Evolutionary conservation across 2,329 filamentous ascomycete species (phyloP).

Genomic region (Sporothrix globosa): DNA sequence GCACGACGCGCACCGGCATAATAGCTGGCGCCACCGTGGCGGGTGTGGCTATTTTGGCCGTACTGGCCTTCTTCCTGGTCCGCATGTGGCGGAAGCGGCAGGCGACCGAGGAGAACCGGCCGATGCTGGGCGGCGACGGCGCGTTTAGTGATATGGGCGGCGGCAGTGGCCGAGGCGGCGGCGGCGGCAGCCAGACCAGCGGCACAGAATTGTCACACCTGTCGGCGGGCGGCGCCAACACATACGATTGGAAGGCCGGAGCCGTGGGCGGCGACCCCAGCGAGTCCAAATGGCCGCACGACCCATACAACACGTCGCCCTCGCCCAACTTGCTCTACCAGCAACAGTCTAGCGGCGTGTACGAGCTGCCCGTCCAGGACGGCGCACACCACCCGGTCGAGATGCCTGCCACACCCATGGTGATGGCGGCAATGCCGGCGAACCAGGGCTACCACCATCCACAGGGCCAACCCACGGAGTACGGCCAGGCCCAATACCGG

Average conservation of each 20-base stretch:
- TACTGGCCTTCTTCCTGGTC: conserved; percentile 36
- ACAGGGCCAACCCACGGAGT: conserved; percentile 1
- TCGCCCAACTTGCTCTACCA: conserved; percentile 28
- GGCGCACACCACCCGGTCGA: conserved; percentile 37
- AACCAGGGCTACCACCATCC: not conserved
- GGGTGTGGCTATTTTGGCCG: conserved; percentile 37
- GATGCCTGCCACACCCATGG: conserved; percentile 39
- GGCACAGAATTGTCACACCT: conserved; percentile 21
- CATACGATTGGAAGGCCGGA: conserved; percentile 31
- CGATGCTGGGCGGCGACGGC: conserved; percentile 38
- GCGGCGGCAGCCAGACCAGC: not conserved
- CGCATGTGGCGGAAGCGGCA: conserved; percentile 37
- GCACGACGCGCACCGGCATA: conserved; percentile 40
- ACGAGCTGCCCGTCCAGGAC: conserved; percentile 60
- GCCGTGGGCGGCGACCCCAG: not conserved
- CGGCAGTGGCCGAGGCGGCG: conserved; percentile 29
- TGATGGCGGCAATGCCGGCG: not conserved
- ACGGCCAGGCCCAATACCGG: not conserved
- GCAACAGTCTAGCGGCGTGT: conserved; percentile 48
- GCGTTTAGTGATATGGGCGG: conserved; percentile 27
- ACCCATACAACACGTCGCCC: conserved; percentile 7
- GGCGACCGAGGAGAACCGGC: conserved; percentile 40
- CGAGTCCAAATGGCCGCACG: conserved; percentile 22
- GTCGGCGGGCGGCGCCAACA: conserved; percentile 7
- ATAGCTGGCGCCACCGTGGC: conserved; percentile 37